A percentile compares a stretch with the other conserved stretches of the same genome.
phyloP scores from a whole-genome alignment of 495 filamentous ascomycete species.

The Penicillium cosmopolitanum region DNA sequence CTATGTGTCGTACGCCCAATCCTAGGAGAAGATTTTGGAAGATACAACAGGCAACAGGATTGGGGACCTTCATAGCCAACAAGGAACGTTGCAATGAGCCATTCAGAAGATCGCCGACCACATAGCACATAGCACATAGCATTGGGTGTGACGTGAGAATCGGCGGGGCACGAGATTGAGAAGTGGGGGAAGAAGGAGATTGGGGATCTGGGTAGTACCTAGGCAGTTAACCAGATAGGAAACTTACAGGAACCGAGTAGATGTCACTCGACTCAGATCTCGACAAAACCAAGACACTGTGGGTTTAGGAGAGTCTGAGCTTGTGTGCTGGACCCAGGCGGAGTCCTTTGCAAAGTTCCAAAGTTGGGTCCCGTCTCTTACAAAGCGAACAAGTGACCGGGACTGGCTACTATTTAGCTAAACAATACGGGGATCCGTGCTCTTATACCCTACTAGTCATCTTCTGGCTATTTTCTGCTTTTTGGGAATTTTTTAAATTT shows the following conservation, averaged over 20 bases:
- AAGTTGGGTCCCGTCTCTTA: slow-evolving; percentile 33
- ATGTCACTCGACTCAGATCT: slow-evolving; percentile 38
- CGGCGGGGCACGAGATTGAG: slow-evolving; percentile 26
- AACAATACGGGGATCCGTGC: neutral
- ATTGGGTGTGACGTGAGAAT: slow-evolving; percentile 19
- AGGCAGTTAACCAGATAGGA: neutral
- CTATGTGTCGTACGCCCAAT: slow-evolving; percentile 24
- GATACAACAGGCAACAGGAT: neutral
- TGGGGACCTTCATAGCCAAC: neutral
- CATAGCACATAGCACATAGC: slow-evolving; percentile 3
- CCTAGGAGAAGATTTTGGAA: neutral
- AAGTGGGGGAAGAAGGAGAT: slow-evolving; percentile 13
- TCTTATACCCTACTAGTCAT: neutral
- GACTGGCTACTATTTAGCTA: neutral
- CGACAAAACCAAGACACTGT: slow-evolving; percentile 39
- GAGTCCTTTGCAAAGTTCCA: slow-evolving; percentile 19
- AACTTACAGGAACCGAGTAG: slow-evolving; percentile 41
- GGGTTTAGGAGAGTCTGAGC: slow-evolving; percentile 18
- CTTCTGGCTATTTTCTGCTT: neutral
- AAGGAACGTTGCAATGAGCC: slow-evolving; percentile 11
- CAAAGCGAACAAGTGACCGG: slow-evolving; percentile 23
- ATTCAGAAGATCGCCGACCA: slow-evolving; percentile 9
- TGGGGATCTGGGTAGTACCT: neutral
- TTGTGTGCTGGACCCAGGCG: slow-evolving; percentile 27
- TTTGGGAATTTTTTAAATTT: neutral